Evolutionary conservation across 805 yeast species (phyloP), one percentile per base, ranked within the genome.

Genomic region (Helenozyma baotianmanensis): DNA sequence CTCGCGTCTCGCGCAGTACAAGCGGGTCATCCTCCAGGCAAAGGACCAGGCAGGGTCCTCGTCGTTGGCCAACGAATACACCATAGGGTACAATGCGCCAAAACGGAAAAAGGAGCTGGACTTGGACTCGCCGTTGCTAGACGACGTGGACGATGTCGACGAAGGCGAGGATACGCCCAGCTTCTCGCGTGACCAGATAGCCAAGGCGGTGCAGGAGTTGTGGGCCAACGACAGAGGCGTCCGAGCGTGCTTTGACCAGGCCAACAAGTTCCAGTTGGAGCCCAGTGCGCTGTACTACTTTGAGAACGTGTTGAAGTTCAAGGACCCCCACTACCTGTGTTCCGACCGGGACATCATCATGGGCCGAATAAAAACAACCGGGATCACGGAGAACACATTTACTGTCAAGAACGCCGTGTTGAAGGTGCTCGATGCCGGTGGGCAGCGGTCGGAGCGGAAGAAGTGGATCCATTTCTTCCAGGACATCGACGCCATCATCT

Each of bases 381-480:
- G 98, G 3, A 87, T 92, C 33, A 83, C 94, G 1, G 96, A 90
- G 56, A 82, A 92, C 5, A 74, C 70, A 34, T 89, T 92, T 61
- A 68, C 70, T 35, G 76, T 90, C 40, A 66, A 67, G 30, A 70
- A 76, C 3, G 72, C 78, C 29, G 75, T 70, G 43, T 80, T 89
- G 54, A 79, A 78, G 50, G 85, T 92, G 25, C 63, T 88, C 18
- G 98, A 92, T 67, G 97, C 96, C 4, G 98, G 98, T 33, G 98
- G 98, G 2, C 97, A 89, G 61, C 64, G 96, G 40, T 77, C 86
- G 14, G 97, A 89, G 56, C 71, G 97, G 40, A 78, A 82, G 47
- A 89, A 89, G 56, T 89, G 97, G 97, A 84, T 89, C 42, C 96
- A 88, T 53, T 86, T 95, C 52, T 89, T 89, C 59, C 92, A 89